These are phyloP conservation scores for Ogataea degrootiae DNA, from an alignment of 805 yeast genomes.

Conservation along the genomic window DNA sequence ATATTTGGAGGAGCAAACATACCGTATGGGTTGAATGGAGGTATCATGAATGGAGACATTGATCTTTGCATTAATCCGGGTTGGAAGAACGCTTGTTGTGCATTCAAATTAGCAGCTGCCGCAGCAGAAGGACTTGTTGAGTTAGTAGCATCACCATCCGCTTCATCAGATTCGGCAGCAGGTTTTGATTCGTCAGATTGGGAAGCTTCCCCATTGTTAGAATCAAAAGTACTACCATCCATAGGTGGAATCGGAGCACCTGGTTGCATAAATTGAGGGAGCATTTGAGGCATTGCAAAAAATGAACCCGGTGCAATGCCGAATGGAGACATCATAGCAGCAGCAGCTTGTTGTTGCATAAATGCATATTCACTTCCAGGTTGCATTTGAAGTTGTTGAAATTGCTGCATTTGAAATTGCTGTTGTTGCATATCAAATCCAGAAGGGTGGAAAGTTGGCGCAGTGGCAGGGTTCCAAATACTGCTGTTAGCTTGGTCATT, in stretches of 20 bases:
- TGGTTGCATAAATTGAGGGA: constrained; percentile 7
- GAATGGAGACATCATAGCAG: constrained; percentile 14
- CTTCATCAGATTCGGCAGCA: background rate
- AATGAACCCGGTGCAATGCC: constrained; percentile 10
- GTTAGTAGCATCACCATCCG: background rate
- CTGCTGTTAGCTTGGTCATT: constrained; percentile 22
- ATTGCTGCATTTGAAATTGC: constrained; percentile 7
- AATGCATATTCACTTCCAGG: constrained; percentile 6
- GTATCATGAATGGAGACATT: constrained; percentile 41
- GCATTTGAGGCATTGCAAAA: constrained; percentile 12
- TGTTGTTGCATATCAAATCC: constrained; percentile 16
- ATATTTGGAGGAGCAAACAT: constrained; percentile 13
- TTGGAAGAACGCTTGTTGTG: constrained; percentile 16
- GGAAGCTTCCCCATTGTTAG: background rate
- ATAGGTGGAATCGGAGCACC: background rate
- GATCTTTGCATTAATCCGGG: constrained; percentile 22
- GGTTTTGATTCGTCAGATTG: background rate
- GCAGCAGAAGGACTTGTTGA: background rate
- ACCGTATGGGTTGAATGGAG: constrained; percentile 46
- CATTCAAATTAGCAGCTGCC: background rate
- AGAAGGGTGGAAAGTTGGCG: constrained; percentile 53
- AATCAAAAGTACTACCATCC: background rate
- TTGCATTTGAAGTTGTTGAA: constrained; percentile 14
- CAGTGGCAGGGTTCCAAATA: constrained; percentile 67
- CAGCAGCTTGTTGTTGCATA: constrained; percentile 9